phyloP scores from a whole-genome alignment of 148 eudicot genomes.

The Cornus kousa region DNA sequence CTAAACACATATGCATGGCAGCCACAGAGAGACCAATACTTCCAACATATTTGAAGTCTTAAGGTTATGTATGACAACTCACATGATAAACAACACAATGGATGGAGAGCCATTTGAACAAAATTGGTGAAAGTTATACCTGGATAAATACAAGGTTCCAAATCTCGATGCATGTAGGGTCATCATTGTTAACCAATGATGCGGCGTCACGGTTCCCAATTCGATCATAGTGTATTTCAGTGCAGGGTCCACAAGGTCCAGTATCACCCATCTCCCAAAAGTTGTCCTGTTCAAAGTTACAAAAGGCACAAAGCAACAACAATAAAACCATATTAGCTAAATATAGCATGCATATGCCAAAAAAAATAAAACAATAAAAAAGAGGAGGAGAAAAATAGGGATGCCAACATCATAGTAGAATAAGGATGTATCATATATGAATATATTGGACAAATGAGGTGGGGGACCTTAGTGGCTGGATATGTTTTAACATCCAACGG shows the following conservation, averaged over 20 bases:
- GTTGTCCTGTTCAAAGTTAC: slow-evolving; percentile 59
- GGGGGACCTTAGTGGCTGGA: too few relatives aligned
- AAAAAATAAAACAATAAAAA: not conserved
- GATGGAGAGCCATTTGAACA: not conserved
- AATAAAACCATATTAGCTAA: not conserved
- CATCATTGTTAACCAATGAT: slow-evolving; percentile 85
- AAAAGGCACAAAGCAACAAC: not conserved
- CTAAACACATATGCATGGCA: slow-evolving; percentile 6
- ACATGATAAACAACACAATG: not conserved
- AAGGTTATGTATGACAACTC: not conserved
- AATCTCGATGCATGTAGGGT: slow-evolving; percentile 94
- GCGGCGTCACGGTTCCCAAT: slow-evolving; percentile 96
- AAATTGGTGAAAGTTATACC: slow-evolving; percentile 35
- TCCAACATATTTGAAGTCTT: not conserved
- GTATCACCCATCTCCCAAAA: slow-evolving; percentile 99
- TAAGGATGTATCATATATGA: not conserved
- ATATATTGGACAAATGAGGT: too few relatives aligned
- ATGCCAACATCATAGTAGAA: not conserved
- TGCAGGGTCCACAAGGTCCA: slow-evolving; percentile 99
- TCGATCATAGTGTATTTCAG: slow-evolving; percentile 95
- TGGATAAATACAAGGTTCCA: slow-evolving; percentile 99
- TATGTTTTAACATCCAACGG: too few relatives aligned
- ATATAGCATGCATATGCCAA: not conserved
- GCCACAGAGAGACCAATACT: not conserved
- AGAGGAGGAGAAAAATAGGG: too few relatives aligned